Evolutionary conservation across 805 yeast species (phyloP).

Genomic region (Saccharomycopsis guyanensis): DNA sequence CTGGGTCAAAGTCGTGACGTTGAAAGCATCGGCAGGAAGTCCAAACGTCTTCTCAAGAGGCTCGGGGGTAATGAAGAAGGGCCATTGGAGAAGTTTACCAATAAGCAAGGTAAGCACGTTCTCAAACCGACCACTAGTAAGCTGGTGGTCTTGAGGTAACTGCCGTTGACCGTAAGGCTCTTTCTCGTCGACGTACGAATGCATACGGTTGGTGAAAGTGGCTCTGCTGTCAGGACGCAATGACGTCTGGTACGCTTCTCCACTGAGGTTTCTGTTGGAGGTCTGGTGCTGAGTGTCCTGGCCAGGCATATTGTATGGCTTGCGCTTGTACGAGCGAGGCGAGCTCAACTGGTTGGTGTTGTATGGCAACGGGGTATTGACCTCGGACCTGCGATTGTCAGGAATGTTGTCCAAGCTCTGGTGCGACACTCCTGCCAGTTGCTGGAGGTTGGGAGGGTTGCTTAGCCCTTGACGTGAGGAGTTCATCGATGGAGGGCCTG

Average conservation of each 20-base stretch:
- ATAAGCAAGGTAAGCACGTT: conserved; percentile 11
- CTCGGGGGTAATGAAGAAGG: conserved; percentile 14
- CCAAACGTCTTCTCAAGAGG: conserved; percentile 8
- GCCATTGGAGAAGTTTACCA: conserved; percentile 5
- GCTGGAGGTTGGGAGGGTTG: background rate
- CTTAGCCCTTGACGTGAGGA: too few species aligned
- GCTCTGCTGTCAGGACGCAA: conserved; percentile 2
- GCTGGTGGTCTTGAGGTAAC: background rate
- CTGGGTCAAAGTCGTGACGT: conserved; percentile 11
- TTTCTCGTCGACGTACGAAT: conserved; percentile 12
- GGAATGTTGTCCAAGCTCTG: too few species aligned
- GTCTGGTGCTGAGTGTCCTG: background rate
- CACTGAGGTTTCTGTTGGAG: background rate
- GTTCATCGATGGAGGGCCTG: too few species aligned
- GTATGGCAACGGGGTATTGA: background rate
- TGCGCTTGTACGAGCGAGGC: background rate
- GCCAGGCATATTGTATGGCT: conserved; percentile 5
- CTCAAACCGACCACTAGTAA: conserved; percentile 1
- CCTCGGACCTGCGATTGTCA: background rate
- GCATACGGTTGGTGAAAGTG: conserved; percentile 7
- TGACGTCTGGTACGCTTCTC: background rate
- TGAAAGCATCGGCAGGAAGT: conserved; percentile 15
- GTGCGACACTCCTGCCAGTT: too few species aligned
- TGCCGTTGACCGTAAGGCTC: background rate
- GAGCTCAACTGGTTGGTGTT: background rate